These are phyloP conservation scores for Vanrija sp. DNA, from an alignment of 1,284 basidiomycete species.

Conservation along the genomic window DNA sequence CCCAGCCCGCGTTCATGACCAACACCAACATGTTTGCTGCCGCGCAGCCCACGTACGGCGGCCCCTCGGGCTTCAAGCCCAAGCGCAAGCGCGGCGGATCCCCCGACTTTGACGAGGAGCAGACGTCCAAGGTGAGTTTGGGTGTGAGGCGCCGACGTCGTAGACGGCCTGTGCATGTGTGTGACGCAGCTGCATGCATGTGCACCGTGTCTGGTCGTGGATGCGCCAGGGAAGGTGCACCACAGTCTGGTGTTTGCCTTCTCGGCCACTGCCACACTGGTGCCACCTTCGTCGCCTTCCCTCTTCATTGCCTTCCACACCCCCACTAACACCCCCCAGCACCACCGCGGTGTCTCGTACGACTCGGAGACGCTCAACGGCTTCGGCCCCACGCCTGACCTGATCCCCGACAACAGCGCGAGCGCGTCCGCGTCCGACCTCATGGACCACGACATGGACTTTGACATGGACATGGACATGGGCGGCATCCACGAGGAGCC, in stretches of 20 bases:
- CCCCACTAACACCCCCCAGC: constrained; percentile 1
- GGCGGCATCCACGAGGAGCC: constrained; percentile 1
- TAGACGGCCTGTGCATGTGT: too few species aligned
- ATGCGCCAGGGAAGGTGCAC: too few species aligned
- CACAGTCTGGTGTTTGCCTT: too few species aligned
- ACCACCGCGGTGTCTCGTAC: constrained; percentile 12
- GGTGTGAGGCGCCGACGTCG: too few species aligned
- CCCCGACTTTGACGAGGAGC: constrained; percentile 20
- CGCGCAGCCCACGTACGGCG: constrained; percentile 14
- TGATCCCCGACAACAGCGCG: constrained; percentile 29
- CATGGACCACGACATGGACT: constrained; percentile 40
- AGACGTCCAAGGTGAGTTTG: constrained; percentile 5
- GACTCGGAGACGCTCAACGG: constrained; percentile 7
- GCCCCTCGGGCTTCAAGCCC: constrained; percentile 30
- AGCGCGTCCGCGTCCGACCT: constrained; percentile 13
- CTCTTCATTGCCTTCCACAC: background rate
- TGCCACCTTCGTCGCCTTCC: background rate
- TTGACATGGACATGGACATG: constrained; percentile 28
- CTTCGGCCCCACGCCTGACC: constrained; percentile 29
- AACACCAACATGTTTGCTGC: constrained; percentile 3
- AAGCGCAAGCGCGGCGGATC: constrained; percentile 35
- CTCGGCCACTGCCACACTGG: background rate
- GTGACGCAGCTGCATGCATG: too few species aligned
- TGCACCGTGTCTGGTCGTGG: too few species aligned
- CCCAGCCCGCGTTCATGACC: constrained; percentile 18